A percentile compares a stretch with the other conserved stretches of the same genome.
phyloP scores from a whole-genome alignment of 805 yeast genomes.

The Candida palmyrensis region DNA sequence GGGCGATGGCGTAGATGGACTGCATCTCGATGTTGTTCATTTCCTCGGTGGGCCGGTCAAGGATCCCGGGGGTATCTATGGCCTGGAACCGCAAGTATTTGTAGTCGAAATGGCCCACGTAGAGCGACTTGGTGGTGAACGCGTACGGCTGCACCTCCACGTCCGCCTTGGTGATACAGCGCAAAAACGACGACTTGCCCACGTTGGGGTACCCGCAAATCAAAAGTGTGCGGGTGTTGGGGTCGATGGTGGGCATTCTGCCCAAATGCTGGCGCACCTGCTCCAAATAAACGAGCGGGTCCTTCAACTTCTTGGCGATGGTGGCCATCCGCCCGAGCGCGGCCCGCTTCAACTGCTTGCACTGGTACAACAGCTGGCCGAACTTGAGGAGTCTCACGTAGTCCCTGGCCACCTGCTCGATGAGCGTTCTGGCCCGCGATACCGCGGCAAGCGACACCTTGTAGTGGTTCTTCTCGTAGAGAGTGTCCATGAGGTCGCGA shows the following conservation, averaged over 20 bases:
- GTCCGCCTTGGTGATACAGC: conserved; percentile 93
- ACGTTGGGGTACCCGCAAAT: conserved; percentile 99
- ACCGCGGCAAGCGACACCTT: conserved; percentile 94
- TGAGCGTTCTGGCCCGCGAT: conserved; percentile 86
- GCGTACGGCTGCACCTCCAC: conserved; percentile 99
- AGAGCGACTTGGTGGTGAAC: conserved; percentile 94
- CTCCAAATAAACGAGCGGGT: conserved; percentile 87
- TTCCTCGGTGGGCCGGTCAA: conserved; percentile 98
- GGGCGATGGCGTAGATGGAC: conserved; percentile 97
- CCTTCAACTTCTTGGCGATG: conserved; percentile 89
- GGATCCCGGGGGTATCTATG: conserved; percentile 97
- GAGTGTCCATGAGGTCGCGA: conserved; percentile 94
- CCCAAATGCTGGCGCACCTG: conserved; percentile 99
- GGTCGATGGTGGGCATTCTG: conserved; percentile 96
- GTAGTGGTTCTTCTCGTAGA: conserved; percentile 97
- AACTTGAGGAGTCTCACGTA: conserved; percentile 90
- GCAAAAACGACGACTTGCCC: conserved; percentile 94
- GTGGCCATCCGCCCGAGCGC: conserved; percentile 99
- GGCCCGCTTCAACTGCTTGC: conserved; percentile 97
- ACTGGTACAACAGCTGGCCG: conserved; percentile 97
- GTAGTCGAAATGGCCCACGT: conserved; percentile 98
- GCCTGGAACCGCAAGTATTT: conserved; percentile 98
- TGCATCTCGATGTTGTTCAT: conserved; percentile 99
- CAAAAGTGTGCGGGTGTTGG: conserved; percentile 94
- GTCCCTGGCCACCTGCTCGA: conserved; percentile 95